phyloP scores from a whole-genome alignment of 192 early-diverging fungal species.

The Chytriomyces sp. region DNA sequence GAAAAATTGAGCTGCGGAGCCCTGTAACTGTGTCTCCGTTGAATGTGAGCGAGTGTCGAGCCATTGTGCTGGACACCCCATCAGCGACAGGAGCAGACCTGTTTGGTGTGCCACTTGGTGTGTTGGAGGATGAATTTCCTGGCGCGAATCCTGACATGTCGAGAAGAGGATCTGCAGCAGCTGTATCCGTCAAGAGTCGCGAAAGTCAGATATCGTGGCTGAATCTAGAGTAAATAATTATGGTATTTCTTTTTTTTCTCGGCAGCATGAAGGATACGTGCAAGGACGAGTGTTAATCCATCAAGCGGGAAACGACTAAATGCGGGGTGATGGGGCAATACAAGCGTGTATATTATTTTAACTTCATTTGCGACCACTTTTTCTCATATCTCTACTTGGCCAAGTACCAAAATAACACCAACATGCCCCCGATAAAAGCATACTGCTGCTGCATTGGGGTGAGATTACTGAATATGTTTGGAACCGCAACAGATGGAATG shows the following conservation, averaged over 20 bases:
- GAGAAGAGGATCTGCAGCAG: not conserved
- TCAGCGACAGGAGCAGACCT: constrained; percentile 7
- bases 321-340: not conserved
- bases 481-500: constrained; percentile 1
- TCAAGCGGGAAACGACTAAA: not conserved
- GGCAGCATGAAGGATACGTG: too few species aligned
- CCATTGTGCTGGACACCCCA: constrained; percentile 5
- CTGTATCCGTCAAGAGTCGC: not conserved
- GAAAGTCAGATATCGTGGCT: constrained; percentile 18
- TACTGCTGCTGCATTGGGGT: constrained; percentile 38
- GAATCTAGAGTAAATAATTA: constrained; percentile 7
- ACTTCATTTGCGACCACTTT: not conserved
- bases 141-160: not conserved
- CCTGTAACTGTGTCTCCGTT: constrained; percentile 9
- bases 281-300: too few species aligned
- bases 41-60: constrained; percentile 21
- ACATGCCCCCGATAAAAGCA: constrained; percentile 22
- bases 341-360: not conserved
- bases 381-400: constrained; percentile 6
- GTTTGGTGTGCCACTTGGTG: constrained; percentile 29
- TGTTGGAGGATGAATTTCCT: constrained; percentile 14
- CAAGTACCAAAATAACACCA: constrained; percentile 26
- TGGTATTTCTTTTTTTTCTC: too few species aligned
- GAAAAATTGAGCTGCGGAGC: constrained; percentile 12
- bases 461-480: constrained; percentile 20